Conservation (phyloP, 306 rosid species). For the apple (Malus domestica) region ASM211411v1 NC_041800.1:1331001-1331500, state of each 20-base stretch:
- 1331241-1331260: conserved; percentile 56
- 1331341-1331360: neutral
- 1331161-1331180: neutral
- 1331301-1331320: neutral
- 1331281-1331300: conserved; percentile 96
- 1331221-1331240: conserved; percentile 79
- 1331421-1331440: no score
- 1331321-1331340: neutral
- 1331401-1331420: no score
- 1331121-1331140: neutral
- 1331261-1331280: conserved; percentile 88
- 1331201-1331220: conserved; percentile 47
- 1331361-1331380: neutral
- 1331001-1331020: conserved; percentile 87
- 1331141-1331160: neutral
- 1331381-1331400: no score
- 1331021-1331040: conserved; percentile 88
- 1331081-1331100: conserved; percentile 89
- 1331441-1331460: no score
- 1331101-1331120: neutral
- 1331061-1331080: conserved; percentile 92
- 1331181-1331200: neutral
- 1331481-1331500: no score
- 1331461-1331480: no score
- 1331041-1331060: conserved; percentile 97